Conservation (phyloP, 2,329 filamentous ascomycete species). For the Curvularia sp. region DNA sequence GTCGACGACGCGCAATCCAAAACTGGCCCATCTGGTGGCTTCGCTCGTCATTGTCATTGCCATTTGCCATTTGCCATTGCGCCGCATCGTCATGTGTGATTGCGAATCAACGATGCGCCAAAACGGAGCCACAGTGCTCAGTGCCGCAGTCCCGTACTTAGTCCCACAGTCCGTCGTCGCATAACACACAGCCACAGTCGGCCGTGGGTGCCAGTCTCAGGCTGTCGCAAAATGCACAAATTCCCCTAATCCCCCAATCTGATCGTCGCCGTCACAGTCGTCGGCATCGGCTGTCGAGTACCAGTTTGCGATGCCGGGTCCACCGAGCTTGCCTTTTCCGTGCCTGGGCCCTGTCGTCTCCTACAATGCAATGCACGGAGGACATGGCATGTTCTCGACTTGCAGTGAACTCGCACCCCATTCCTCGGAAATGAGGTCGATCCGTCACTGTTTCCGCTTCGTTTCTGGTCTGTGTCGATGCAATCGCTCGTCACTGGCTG, state of each 20-base stretch:
- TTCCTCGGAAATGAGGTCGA: constrained; percentile 22
- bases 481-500: constrained; percentile 4
- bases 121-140: constrained; percentile 5
- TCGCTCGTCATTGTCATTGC: constrained; percentile 3
- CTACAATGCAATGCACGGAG: constrained; percentile 3
- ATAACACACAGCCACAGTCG: constrained; percentile 23
- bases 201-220: constrained; percentile 8
- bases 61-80: neutral
- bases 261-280: neutral
- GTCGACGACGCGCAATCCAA: constrained; percentile 13
- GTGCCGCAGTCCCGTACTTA: too few relatives aligned
- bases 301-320: constrained; percentile 6
- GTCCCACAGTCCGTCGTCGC: neutral
- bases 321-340: constrained; percentile 14
- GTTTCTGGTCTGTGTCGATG: constrained; percentile 6
- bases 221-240: constrained; percentile 5
- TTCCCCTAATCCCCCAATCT: neutral
- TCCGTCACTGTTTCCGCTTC: constrained; percentile 9
- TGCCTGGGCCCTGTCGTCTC: constrained; percentile 10
- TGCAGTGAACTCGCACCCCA: constrained; percentile 13
- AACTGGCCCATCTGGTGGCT: constrained; percentile 3
- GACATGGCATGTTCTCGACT: constrained; percentile 14
- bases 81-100: neutral
- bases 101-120: constrained; percentile 14
- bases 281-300: constrained; percentile 12